Conservation (phyloP, 2,329 filamentous ascomycete genomes). For the Pseudopyrenochaeta lycopersici region DNA sequence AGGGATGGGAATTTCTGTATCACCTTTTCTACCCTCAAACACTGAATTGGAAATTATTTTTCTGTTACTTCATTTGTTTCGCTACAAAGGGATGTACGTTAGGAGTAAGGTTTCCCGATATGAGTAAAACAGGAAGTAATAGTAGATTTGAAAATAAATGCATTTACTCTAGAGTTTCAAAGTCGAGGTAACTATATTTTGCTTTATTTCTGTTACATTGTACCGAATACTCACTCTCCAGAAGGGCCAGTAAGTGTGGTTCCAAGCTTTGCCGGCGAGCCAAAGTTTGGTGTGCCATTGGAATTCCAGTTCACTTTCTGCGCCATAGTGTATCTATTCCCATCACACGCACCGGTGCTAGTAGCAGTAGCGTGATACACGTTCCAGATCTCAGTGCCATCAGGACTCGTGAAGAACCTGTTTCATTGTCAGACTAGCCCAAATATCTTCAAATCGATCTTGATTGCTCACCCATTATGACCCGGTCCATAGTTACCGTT, state of each 20-base stretch:
- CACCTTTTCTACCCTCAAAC: too few relatives aligned
- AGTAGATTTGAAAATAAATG: too few relatives aligned
- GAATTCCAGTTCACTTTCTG: slow-evolving; percentile 61
- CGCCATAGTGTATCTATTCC: slow-evolving; percentile 63
- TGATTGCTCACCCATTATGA: slow-evolving; percentile 57
- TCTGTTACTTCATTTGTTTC: too few relatives aligned
- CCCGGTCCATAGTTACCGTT: slow-evolving; percentile 67
- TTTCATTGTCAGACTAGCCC: background rate
- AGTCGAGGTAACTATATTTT: too few relatives aligned
- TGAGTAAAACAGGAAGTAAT: too few relatives aligned
- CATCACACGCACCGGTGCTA: slow-evolving; percentile 61
- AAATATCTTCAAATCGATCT: background rate
- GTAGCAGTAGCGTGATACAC: slow-evolving; percentile 65
- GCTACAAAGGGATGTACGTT: too few relatives aligned
- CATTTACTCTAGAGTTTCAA: too few relatives aligned
- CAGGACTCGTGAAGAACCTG: slow-evolving; percentile 66
- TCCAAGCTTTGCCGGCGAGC: slow-evolving; percentile 41
- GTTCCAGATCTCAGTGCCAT: slow-evolving; percentile 64
- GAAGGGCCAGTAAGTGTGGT: slow-evolving; percentile 46
- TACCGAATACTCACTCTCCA: slow-evolving; percentile 42
- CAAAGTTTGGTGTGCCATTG: slow-evolving; percentile 64
- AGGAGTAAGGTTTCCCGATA: too few relatives aligned
- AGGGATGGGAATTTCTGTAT: too few relatives aligned
- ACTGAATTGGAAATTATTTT: too few relatives aligned
- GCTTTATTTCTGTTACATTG: too few relatives aligned